A percentile compares a stretch with the other conserved stretches of the same genome.
These are phyloP conservation scores for Neurospora cerealis DNA, from an alignment of 495 filamentous ascomycete species.

Conservation along the genomic window DNA sequence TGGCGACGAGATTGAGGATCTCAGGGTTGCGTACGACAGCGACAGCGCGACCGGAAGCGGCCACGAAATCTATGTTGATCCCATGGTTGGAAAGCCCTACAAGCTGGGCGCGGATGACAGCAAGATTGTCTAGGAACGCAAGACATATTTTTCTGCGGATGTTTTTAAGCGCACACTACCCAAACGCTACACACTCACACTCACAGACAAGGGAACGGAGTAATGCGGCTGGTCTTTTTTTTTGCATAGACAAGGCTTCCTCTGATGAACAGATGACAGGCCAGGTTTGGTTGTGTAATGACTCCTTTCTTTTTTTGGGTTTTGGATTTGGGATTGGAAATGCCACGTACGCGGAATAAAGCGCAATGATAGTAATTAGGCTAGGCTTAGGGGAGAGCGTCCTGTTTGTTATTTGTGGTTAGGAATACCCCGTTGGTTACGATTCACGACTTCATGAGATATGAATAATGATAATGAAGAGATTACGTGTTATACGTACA, in stretches of 20 bases:
- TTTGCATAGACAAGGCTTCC: not conserved
- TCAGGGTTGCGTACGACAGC: slow-evolving; percentile 36
- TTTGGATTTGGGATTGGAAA: not conserved
- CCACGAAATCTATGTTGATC: slow-evolving; percentile 7
- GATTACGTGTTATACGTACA: not conserved
- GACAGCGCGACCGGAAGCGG: slow-evolving; percentile 9
- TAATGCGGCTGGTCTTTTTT: not conserved
- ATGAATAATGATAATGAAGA: not conserved
- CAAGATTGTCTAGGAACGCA: slow-evolving; percentile 6
- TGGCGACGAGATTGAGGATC: slow-evolving; percentile 50
- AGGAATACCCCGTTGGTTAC: not conserved
- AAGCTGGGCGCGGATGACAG: slow-evolving; percentile 3
- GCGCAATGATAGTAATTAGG: not conserved
- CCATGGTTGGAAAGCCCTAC: not conserved
- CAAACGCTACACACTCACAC: not conserved
- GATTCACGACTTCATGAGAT: not conserved
- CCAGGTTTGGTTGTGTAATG: not conserved
- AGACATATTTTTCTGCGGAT: not conserved
- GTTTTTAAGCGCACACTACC: not conserved
- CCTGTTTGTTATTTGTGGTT: not conserved
- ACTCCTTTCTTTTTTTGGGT: not conserved
- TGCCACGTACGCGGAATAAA: not conserved
- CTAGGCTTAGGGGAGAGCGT: not conserved
- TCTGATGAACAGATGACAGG: not conserved
- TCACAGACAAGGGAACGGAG: not conserved